Percentiles rank a stretch among this genome's conserved stretches.
Evolutionary conservation across 1,284 basidiomycete species (phyloP).

Genomic region (Microstroma glucosiphilum): DNA sequence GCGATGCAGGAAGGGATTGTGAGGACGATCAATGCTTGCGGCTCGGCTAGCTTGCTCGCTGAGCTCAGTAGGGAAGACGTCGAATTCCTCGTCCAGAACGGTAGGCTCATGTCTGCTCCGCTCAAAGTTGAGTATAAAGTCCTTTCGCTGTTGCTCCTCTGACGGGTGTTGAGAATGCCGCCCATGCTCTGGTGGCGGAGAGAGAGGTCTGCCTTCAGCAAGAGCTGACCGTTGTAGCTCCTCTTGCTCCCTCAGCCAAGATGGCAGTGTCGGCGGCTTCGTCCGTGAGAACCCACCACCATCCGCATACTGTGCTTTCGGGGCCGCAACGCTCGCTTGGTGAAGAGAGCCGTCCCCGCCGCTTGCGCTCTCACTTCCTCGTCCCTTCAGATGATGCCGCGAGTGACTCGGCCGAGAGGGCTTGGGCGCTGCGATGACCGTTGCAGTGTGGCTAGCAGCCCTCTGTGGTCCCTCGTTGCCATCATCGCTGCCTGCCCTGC

Average conservation of each 20-base stretch:
- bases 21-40: conserved; percentile 35
- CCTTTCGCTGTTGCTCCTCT: neutral
- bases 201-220: conserved; percentile 29
- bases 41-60: conserved; percentile 35
- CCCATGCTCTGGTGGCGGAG: conserved; percentile 21
- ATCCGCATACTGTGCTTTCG: conserved; percentile 4
- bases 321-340: conserved; percentile 9
- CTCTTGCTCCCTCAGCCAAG: conserved; percentile 49
- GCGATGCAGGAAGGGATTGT: conserved; percentile 43
- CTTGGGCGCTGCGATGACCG: conserved; percentile 38
- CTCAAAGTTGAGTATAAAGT: neutral
- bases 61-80: conserved; percentile 28
- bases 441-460: conserved; percentile 4
- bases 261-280: conserved; percentile 31
- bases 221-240: conserved; percentile 38
- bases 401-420: conserved; percentile 17
- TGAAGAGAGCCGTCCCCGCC: neutral
- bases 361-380: neutral
- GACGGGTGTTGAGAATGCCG: conserved; percentile 10
- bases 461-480: conserved; percentile 20
- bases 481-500: conserved; percentile 16
- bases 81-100: conserved; percentile 30
- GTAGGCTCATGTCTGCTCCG: conserved; percentile 15
- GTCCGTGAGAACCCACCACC: conserved; percentile 18
- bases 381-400: neutral